A percentile compares a stretch with the other conserved stretches of the same genome.
These are phyloP conservation scores for Leccinum proximum DNA, from an alignment of 1,284 basidiomycete species.

Conservation along the genomic window DNA sequence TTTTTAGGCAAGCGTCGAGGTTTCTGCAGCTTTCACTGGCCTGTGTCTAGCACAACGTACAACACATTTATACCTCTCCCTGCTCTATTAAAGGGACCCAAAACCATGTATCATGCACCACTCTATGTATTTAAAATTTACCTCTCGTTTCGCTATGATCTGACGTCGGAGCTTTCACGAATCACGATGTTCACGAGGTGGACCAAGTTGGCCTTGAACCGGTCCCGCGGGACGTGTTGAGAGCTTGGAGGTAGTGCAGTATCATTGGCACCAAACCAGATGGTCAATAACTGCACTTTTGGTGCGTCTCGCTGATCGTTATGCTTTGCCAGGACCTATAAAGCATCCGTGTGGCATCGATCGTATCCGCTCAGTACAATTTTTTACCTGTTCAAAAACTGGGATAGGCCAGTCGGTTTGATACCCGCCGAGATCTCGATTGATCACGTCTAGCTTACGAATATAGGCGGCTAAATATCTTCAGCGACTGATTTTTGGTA, in stretches of 20 bases:
- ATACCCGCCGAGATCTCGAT: conserved; percentile 80
- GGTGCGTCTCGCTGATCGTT: conserved; percentile 46
- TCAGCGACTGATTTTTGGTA: conserved; percentile 2
- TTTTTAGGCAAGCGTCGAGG: too few species aligned
- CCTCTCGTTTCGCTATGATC: conserved; percentile 29
- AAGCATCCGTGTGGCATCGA: background rate
- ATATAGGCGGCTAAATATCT: conserved; percentile 60
- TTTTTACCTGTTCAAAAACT: conserved; percentile 66
- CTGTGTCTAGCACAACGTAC: too few species aligned
- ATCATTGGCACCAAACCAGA: conserved; percentile 94
- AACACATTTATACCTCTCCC: too few species aligned
- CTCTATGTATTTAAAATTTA: too few species aligned
- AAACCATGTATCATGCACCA: too few species aligned
- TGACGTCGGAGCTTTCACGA: conserved; percentile 61
- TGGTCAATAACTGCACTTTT: conserved; percentile 70
- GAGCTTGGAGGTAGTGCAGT: conserved; percentile 54
- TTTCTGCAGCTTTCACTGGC: too few species aligned
- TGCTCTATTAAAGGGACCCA: too few species aligned
- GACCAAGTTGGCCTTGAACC: conserved; percentile 66
- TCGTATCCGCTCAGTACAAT: conserved; percentile 7
- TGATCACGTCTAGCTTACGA: conserved; percentile 79
- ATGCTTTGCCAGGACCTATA: conserved; percentile 53
- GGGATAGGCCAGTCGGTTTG: conserved; percentile 84
- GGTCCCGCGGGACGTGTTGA: conserved; percentile 70
- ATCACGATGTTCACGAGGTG: conserved; percentile 46